These are phyloP conservation scores for Chiua sp. DNA, from an alignment of 1,284 basidiomycete genomes.

Conservation along the genomic window DNA sequence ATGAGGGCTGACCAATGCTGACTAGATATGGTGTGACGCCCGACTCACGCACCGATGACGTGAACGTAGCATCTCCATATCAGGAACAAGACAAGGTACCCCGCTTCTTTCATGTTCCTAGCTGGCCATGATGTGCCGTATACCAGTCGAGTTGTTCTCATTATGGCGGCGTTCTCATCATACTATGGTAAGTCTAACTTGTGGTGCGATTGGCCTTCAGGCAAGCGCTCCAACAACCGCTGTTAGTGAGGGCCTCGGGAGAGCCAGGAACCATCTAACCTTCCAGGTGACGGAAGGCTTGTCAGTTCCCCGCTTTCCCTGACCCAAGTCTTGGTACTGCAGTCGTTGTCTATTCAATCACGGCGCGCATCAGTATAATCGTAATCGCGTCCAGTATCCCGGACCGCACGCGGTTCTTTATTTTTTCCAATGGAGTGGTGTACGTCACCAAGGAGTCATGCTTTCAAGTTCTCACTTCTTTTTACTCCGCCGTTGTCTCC, in stretches of 20 bases:
- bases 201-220: neutral
- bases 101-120: too few species aligned
- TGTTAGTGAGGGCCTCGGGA: too few species aligned
- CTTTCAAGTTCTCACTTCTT: too few species aligned
- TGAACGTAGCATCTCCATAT: too few species aligned
- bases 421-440: neutral
- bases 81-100: too few species aligned
- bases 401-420: neutral
- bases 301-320: neutral
- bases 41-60: too few species aligned
- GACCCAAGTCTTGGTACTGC: neutral
- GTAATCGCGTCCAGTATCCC: neutral
- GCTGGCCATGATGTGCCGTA: too few species aligned
- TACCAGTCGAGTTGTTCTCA: neutral
- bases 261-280: neutral
- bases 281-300: neutral
- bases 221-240: neutral
- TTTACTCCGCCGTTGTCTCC: neutral
- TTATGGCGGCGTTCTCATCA: neutral
- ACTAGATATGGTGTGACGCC: neutral
- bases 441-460: neutral
- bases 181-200: neutral
- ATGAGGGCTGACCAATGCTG: neutral
- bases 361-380: neutral
- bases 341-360: neutral